Base-by-base conservation (phyloP, 306 rosid species). In the Pterocarpus santalinus region DNA sequence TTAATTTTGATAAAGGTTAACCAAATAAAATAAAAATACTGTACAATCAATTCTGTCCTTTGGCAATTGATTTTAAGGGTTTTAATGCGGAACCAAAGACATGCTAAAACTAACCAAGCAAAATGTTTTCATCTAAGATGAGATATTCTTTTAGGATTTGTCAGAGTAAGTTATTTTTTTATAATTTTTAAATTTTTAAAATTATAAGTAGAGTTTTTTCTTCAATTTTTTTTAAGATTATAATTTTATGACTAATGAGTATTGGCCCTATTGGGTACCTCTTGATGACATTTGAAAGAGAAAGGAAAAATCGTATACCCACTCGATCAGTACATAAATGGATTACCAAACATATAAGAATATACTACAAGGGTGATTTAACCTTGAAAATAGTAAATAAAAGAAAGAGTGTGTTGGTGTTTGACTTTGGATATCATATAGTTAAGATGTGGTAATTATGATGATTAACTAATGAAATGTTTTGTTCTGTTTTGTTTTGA, bases 381-480 rank as follows among this genome's bases (percentile, higher is more conserved):
- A 52, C 16, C 57, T 52, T 52, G 17, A 52, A 52, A 12, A 14
- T 13, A 13, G 55, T 2, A 52, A 13, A 14, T 52, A 13, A 43
- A 43, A 43, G 1, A 43, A 43, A 43, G 6, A 43, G 10, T 6
- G 57, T 4, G 57, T 52, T 7, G 57, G 17, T 52, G 5, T 52
- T 52, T 52, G 57, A 52, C 57, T 13, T 14, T 52, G 2, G 16
- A 52, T 52, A 52, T 17, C 53, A 3, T 52, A 8, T 4, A 43
- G 10, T 43, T 43, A 43, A 12, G 57, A 52, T 52, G 2, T 4
- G 57, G 17, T 52, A 14, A 52, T 15, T 52, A 52, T 5, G 46
- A 81, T 81, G 58, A 66, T 81, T 67, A 34, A 2, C 11, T 8
- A 72, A 75, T n/a, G 58, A 4, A 28, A 76, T 41, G 49, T 57